Conservation (phyloP, 2,329 filamentous ascomycete species). For the Xylaria sp. region DNA sequence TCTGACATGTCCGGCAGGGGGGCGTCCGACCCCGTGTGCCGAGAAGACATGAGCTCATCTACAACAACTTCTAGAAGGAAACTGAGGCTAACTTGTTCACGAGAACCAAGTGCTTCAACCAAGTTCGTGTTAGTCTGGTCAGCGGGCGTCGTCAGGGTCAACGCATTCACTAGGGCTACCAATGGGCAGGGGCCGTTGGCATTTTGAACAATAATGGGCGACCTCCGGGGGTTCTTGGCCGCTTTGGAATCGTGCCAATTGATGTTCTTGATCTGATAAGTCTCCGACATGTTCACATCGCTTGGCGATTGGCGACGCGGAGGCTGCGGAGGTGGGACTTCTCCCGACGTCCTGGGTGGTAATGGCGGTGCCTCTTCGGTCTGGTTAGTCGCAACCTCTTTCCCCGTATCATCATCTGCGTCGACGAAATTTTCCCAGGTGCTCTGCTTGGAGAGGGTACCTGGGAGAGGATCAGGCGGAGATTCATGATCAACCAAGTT, state of each 20-base stretch:
- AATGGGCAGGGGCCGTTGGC: constrained; percentile 94
- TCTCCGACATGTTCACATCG: constrained; percentile 70
- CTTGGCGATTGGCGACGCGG: constrained; percentile 53
- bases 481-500: constrained; percentile 61
- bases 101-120: constrained; percentile 78
- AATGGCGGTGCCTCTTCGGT: constrained; percentile 51
- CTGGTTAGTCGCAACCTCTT: constrained; percentile 32
- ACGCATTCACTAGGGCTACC: constrained; percentile 90
- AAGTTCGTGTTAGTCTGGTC: constrained; percentile 73
- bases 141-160: constrained; percentile 83
- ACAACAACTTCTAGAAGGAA: constrained; percentile 89
- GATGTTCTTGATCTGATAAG: constrained; percentile 93
- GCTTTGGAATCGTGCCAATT: constrained; percentile 78
- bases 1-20: constrained; percentile 87
- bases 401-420: constrained; percentile 46
- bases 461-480: constrained; percentile 44
- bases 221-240: constrained; percentile 73
- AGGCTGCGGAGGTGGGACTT: constrained; percentile 48
- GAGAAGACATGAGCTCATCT: constrained; percentile 87
- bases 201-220: constrained; percentile 91
- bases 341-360: constrained; percentile 52
- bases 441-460: constrained; percentile 51
- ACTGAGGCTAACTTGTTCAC: constrained; percentile 89
- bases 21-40: constrained; percentile 70
- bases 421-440: constrained; percentile 54